These are phyloP conservation scores for Poronia punctata DNA, from an alignment of 495 filamentous ascomycete species.

Conservation along the genomic window DNA sequence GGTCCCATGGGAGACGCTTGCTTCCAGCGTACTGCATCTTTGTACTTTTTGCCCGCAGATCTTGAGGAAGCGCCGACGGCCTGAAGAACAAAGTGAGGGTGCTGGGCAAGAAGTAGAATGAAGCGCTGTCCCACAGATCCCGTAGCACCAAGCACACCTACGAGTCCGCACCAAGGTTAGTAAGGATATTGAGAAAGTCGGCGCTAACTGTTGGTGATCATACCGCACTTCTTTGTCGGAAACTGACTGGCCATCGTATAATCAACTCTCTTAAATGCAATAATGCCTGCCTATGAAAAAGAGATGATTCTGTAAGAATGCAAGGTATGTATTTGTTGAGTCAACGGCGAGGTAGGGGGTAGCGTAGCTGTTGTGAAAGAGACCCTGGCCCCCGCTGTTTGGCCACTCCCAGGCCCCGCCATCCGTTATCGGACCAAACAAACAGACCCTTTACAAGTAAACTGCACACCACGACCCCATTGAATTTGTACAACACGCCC, in stretches of 20 bases:
- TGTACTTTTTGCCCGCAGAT: conserved; percentile 76
- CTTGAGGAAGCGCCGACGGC: conserved; percentile 73
- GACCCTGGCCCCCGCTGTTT: conserved; percentile 20
- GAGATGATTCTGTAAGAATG: too few relatives aligned
- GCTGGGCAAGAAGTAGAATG: conserved; percentile 71
- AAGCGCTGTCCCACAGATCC: conserved; percentile 84
- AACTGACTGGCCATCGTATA: conserved; percentile 39
- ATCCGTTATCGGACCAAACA: conserved; percentile 24
- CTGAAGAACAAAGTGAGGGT: conserved; percentile 68
- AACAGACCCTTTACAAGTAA: too few relatives aligned
- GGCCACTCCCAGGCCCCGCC: conserved; percentile 13
- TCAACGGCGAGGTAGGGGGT: not conserved
- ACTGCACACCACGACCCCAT: too few relatives aligned
- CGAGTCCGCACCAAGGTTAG: not conserved
- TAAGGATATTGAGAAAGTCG: not conserved
- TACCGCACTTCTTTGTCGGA: conserved; percentile 48
- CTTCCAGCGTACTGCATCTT: conserved; percentile 80
- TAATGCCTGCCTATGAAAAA: too few relatives aligned
- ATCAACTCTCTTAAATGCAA: too few relatives aligned
- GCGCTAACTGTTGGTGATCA: conserved; percentile 10
- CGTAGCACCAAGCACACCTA: conserved; percentile 63
- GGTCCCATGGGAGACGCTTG: conserved; percentile 66
- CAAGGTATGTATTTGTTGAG: conserved; percentile 14
- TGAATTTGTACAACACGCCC: too few relatives aligned
- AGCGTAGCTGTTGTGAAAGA: conserved; percentile 2